phyloP scores from a whole-genome alignment of 148 eudicot genomes.

The Drosera capensis region DNA sequence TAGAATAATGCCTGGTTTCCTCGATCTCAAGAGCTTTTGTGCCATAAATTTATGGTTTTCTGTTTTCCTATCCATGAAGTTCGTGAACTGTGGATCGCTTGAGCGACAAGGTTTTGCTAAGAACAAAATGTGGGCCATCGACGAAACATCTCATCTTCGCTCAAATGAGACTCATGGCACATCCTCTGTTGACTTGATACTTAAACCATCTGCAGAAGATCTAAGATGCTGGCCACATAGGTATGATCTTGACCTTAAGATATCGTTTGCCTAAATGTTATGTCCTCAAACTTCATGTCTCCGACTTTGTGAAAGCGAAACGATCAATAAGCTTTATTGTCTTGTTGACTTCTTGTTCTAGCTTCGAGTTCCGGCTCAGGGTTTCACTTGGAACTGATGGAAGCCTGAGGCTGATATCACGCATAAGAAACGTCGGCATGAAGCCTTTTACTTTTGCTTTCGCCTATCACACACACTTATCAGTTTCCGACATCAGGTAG shows the following conservation, averaged over 20 bases:
- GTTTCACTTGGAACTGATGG: constrained; percentile 54
- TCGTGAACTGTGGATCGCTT: constrained; percentile 64
- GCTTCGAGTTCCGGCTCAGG: constrained; percentile 71
- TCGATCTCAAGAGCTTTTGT: too few relatives aligned
- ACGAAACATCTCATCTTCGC: constrained; percentile 54
- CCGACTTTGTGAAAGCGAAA: too few relatives aligned
- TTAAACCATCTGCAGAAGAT: constrained; percentile 65
- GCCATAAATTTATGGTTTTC: constrained; percentile 1
- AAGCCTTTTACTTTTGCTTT: constrained; percentile 77
- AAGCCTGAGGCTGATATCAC: constrained; percentile 42
- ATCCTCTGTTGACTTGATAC: constrained; percentile 71
- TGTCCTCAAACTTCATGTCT: too few relatives aligned
- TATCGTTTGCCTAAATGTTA: too few relatives aligned
- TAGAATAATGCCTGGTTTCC: constrained; percentile 13
- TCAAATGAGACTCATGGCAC: constrained; percentile 44
- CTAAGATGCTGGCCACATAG: constrained; percentile 80
- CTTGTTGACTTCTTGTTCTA: constrained; percentile 8
- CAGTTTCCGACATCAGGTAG: constrained; percentile 78
- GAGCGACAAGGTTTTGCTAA: constrained; percentile 93
- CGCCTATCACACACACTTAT: constrained; percentile 64
- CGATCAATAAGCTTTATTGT: background rate
- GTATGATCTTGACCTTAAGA: constrained; percentile 19
- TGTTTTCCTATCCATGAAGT: constrained; percentile 26
- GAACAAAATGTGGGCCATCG: constrained; percentile 63
- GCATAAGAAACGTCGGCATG: constrained; percentile 58